Evolutionary conservation across 1,284 basidiomycete species (phyloP).

Genomic region (Microstroma glucosiphilum): DNA sequence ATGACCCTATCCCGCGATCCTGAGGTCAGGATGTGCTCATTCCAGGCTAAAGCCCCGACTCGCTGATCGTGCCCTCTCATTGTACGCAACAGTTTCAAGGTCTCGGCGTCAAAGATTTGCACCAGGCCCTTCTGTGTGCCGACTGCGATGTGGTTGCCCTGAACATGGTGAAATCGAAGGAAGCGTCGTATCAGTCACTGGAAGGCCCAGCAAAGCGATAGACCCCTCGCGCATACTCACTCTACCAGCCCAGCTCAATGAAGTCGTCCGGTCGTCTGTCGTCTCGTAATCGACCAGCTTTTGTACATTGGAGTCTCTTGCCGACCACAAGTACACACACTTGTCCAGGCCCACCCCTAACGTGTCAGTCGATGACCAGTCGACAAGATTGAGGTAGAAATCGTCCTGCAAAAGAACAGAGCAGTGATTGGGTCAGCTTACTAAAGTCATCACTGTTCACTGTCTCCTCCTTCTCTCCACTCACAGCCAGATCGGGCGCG

Average conservation of each 20-base stretch:
- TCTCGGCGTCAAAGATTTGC: constrained; percentile 90
- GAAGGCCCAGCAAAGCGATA: neutral
- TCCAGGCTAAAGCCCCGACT: constrained; percentile 92
- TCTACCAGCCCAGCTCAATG: constrained; percentile 71
- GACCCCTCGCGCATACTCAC: constrained; percentile 52
- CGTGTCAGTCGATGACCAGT: constrained; percentile 92
- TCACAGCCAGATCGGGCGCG: constrained; percentile 71
- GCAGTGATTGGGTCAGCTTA: constrained; percentile 11
- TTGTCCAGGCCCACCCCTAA: constrained; percentile 85
- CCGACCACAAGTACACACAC: constrained; percentile 95
- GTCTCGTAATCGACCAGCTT: constrained; percentile 83
- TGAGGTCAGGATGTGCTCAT: constrained; percentile 75
- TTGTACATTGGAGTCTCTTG: constrained; percentile 81
- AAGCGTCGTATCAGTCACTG: neutral
- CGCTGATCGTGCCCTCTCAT: constrained; percentile 77
- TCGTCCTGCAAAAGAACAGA: constrained; percentile 61
- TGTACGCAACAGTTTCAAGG: constrained; percentile 69
- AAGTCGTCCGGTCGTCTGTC: constrained; percentile 51
- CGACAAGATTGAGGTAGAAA: constrained; percentile 95
- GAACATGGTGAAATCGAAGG: constrained; percentile 11
- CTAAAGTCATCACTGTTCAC: no score
- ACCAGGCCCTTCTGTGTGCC: constrained; percentile 81
- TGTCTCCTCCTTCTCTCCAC: constrained; percentile 1
- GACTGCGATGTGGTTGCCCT: constrained; percentile 67
- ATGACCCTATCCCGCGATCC: constrained; percentile 87